Conservation (phyloP, 352 stramenopile species). For the Pythium dissimile region DNA sequence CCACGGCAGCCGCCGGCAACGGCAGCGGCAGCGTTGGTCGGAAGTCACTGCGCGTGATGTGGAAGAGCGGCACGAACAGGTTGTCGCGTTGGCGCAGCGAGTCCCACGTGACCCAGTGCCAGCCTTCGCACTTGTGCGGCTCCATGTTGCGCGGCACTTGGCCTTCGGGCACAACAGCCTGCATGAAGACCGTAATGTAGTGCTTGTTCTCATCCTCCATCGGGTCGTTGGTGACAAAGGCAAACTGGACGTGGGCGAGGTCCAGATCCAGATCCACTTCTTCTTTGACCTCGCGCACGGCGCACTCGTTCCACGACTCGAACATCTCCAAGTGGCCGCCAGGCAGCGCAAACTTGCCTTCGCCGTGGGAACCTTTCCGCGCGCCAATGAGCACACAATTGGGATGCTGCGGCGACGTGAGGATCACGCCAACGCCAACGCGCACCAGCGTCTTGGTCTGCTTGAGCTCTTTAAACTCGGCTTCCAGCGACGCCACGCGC, state of each 20-base stretch:
- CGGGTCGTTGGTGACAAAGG: slow-evolving; percentile 77
- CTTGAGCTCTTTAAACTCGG: slow-evolving; percentile 61
- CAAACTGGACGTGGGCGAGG: slow-evolving; percentile 34
- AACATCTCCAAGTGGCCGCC: slow-evolving; percentile 82
- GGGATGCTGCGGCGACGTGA: slow-evolving; percentile 62
- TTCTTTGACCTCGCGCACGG: slow-evolving; percentile 77
- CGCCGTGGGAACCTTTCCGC: slow-evolving; percentile 73
- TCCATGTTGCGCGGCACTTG: slow-evolving; percentile 75
- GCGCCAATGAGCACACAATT: slow-evolving; percentile 67
- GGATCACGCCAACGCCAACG: slow-evolving; percentile 73
- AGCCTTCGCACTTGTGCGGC: slow-evolving; percentile 79
- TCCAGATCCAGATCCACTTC: slow-evolving; percentile 73
- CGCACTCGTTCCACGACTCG: slow-evolving; percentile 76
- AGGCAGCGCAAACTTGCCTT: slow-evolving; percentile 68
- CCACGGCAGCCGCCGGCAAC: too few relatives aligned
- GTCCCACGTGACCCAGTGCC: slow-evolving; percentile 61
- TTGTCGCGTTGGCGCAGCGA: slow-evolving; percentile 50
- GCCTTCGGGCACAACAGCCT: slow-evolving; percentile 43
- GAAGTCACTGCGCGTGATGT: slow-evolving; percentile 65
- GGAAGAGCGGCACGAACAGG: slow-evolving; percentile 70
- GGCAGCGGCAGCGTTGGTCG: slow-evolving; percentile 19
- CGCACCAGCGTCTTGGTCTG: slow-evolving; percentile 53
- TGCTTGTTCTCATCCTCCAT: slow-evolving; percentile 82
- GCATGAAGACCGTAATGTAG: slow-evolving; percentile 87
- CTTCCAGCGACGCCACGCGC: slow-evolving; percentile 49